These are phyloP conservation scores for Apophysomyces sp. DNA, from an alignment of 371 early-diverging fungal species.

Conservation along the genomic window DNA sequence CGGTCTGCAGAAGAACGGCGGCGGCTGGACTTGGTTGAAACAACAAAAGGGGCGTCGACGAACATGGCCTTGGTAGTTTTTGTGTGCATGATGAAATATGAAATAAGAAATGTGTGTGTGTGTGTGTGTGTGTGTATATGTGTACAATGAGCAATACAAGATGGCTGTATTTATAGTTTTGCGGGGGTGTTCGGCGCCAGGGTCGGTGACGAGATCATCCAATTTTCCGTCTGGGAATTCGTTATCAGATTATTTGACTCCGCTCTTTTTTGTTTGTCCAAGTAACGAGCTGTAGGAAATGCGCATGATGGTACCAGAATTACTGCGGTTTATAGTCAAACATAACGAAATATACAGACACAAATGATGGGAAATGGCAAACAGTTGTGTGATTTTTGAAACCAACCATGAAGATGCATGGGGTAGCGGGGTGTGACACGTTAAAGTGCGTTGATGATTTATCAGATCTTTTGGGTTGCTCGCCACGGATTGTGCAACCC, in stretches of 20 bases:
- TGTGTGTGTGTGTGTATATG: neutral
- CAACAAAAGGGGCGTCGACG: neutral
- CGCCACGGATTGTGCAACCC: neutral
- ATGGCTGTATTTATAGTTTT: constrained; percentile 1
- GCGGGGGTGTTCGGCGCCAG: neutral
- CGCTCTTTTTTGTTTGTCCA: neutral
- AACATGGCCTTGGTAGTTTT: neutral
- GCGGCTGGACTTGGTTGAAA: neutral
- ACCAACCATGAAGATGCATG: too few relatives aligned
- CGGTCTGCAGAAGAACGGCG: constrained; percentile 2
- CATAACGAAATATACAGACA: too few relatives aligned
- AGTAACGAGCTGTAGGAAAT: too few relatives aligned
- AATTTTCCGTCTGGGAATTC: neutral
- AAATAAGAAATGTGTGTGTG: neutral
- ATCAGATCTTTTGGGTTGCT: neutral
- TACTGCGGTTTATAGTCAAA: too few relatives aligned
- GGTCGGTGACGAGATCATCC: neutral
- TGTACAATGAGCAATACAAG: neutral
- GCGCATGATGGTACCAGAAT: too few relatives aligned
- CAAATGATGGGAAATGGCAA: too few relatives aligned
- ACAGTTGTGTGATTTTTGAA: too few relatives aligned
- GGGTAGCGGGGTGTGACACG: neutral
- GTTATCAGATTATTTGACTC: constrained; percentile 1
- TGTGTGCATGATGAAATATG: neutral
- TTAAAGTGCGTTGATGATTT: neutral